These are phyloP conservation scores for Inga laurina DNA, from an alignment of 306 rosid genomes.

Conservation along the genomic window DNA sequence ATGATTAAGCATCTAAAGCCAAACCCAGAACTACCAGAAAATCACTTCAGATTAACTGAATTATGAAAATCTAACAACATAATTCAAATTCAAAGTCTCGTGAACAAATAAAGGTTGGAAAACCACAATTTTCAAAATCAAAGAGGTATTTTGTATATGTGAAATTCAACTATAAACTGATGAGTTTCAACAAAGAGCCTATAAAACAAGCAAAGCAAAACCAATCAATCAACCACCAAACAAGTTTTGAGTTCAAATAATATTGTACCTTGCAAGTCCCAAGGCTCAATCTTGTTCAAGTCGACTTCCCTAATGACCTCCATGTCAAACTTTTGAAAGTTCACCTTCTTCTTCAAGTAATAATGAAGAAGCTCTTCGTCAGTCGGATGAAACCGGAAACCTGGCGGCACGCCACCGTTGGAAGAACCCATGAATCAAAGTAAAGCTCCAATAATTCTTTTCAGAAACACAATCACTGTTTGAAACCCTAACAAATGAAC, in stretches of 20 bases:
- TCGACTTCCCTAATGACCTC: conserved; percentile 95
- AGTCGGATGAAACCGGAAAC: conserved; percentile 92
- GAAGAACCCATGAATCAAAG: conserved; percentile 55
- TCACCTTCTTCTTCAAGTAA: conserved; percentile 86
- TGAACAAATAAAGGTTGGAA: neutral
- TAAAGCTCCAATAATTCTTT: neutral
- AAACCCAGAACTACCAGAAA: neutral
- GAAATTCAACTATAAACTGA: neutral
- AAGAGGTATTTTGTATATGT: neutral
- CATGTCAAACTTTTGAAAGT: conserved; percentile 92
- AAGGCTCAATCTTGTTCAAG: conserved; percentile 97
- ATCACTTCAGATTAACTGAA: neutral
- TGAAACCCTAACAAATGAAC: neutral
- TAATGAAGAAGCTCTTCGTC: conserved; percentile 91
- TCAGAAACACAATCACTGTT: conserved; percentile 5
- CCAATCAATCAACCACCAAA: neutral
- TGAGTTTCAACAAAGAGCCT: neutral
- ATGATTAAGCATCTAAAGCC: neutral
- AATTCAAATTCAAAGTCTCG: neutral
- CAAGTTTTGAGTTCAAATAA: neutral
- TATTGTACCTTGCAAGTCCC: conserved; percentile 90
- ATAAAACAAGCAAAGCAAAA: neutral
- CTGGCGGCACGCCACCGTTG: conserved; percentile 92
- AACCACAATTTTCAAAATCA: neutral
- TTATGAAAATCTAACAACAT: neutral